These are phyloP conservation scores for Bertia moriformis DNA, from an alignment of 2,329 filamentous ascomycete species.

Conservation along the genomic window DNA sequence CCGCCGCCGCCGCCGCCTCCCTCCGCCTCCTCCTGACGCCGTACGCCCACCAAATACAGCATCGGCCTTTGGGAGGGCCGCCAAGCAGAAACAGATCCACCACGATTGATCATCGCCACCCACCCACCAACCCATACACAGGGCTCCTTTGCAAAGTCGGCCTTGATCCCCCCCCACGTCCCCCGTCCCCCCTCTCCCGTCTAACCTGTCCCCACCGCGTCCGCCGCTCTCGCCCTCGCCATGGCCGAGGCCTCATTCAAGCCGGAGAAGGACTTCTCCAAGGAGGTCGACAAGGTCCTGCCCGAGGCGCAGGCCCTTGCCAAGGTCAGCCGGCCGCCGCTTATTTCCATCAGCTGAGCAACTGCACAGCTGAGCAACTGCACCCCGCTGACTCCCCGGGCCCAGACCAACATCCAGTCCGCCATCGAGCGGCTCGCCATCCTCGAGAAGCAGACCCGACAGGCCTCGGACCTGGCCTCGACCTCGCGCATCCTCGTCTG, in stretches of 20 bases:
- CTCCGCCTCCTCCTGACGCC: no score
- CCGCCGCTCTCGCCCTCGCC: slow-evolving; percentile 22
- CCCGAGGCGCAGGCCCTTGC: slow-evolving; percentile 82
- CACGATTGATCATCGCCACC: no score
- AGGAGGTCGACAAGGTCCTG: slow-evolving; percentile 84
- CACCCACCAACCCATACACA: no score
- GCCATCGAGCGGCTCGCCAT: slow-evolving; percentile 85
- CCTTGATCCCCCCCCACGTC: background rate
- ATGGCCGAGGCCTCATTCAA: slow-evolving; percentile 79
- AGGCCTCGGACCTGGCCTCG: slow-evolving; percentile 92
- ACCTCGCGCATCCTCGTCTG: slow-evolving; percentile 76
- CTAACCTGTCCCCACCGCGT: background rate
- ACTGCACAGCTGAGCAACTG: slow-evolving; percentile 8
- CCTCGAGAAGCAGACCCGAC: slow-evolving; percentile 93
- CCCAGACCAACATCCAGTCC: slow-evolving; percentile 61
- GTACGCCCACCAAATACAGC: no score
- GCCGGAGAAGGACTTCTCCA: slow-evolving; percentile 97
- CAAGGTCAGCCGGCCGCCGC: no score
- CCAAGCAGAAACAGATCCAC: no score
- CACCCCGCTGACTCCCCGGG: no score
- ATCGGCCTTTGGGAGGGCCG: no score
- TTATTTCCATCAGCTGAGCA: slow-evolving; percentile 1
- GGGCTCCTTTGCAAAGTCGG: no score
- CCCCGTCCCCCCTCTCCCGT: no score
- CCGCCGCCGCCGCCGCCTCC: no score